Percentiles rank a stretch among this genome's conserved stretches.
Evolutionary conservation across 495 filamentous ascomycete species (phyloP).

Genomic region (Aspergillus saccharolyticus): DNA sequence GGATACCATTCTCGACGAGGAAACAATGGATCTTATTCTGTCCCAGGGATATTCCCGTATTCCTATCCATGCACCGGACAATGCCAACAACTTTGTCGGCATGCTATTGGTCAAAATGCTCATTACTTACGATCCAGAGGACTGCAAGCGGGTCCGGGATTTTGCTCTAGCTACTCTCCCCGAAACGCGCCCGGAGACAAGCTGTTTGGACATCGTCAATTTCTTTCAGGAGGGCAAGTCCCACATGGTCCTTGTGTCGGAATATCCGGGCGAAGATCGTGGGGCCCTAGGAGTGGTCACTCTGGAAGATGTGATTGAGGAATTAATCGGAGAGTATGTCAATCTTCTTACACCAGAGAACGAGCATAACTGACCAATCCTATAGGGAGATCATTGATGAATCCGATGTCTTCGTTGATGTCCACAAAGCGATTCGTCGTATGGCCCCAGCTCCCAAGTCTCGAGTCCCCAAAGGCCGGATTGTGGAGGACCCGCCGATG

Average conservation of each 20-base stretch:
- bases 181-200: constrained; percentile 90
- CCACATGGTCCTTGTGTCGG: constrained; percentile 96
- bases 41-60: constrained; percentile 93
- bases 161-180: constrained; percentile 91
- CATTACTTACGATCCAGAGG: constrained; percentile 97
- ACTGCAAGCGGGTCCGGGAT: constrained; percentile 74
- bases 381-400: constrained; percentile 75
- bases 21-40: constrained; percentile 87
- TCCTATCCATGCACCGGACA: constrained; percentile 84
- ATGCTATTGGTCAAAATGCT: constrained; percentile 98
- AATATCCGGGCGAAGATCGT: constrained; percentile 79
- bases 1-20: constrained; percentile 84
- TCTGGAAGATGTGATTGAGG: constrained; percentile 95
- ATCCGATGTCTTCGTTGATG: constrained; percentile 93
- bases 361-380: constrained; percentile 12
- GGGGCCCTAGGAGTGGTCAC: constrained; percentile 92
- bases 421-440: constrained; percentile 91
- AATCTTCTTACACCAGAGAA: not conserved
- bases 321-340: constrained; percentile 92
- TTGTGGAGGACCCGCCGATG: constrained; percentile 46
- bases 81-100: constrained; percentile 81
- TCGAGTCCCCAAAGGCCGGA: constrained; percentile 53
- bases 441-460: constrained; percentile 61
- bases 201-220: constrained; percentile 96
- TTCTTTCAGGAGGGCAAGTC: constrained; percentile 99